These are phyloP conservation scores for Cylindrotheca fusiformis DNA, from an alignment of 108 stramenopile genomes.

Conservation along the genomic window DNA sequence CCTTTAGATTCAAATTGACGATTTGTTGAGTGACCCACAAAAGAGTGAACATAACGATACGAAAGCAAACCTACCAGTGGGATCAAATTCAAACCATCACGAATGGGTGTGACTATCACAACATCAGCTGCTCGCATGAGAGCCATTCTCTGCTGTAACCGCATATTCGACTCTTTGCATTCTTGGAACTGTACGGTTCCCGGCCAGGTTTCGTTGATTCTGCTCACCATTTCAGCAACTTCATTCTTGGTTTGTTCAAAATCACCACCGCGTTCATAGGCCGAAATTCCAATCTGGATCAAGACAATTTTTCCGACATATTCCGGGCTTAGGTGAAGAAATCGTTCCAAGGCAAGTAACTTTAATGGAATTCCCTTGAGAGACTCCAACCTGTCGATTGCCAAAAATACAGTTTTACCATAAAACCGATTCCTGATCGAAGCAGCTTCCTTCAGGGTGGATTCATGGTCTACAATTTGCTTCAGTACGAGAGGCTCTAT, in stretches of 20 bases:
- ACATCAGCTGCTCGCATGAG: slow-evolving; percentile 85
- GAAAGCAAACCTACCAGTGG: slow-evolving; percentile 79
- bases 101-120: slow-evolving; percentile 88
- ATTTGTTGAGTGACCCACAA: slow-evolving; percentile 28
- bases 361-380: slow-evolving; percentile 96
- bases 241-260: slow-evolving; percentile 80
- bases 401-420: slow-evolving; percentile 84
- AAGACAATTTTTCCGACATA: slow-evolving; percentile 92
- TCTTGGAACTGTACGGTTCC: slow-evolving; percentile 89
- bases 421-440: slow-evolving; percentile 69
- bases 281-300: slow-evolving; percentile 93
- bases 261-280: slow-evolving; percentile 85
- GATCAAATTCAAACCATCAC: slow-evolving; percentile 94
- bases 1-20: slow-evolving; percentile 29
- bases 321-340: slow-evolving; percentile 84
- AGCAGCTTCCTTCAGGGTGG: slow-evolving; percentile 51
- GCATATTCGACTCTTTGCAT: slow-evolving; percentile 70
- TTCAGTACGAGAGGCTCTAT: slow-evolving; percentile 87
- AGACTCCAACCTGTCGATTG: slow-evolving; percentile 94
- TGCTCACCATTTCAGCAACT: slow-evolving; percentile 69
- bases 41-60: slow-evolving; percentile 52
- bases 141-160: slow-evolving; percentile 83
- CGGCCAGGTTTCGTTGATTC: slow-evolving; percentile 85
- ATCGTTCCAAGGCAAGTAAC: slow-evolving; percentile 91
- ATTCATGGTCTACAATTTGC: slow-evolving; percentile 66